These are phyloP conservation scores for Colletotrichum falcatum DNA, from an alignment of 2,329 filamentous ascomycete species.

Conservation along the genomic window DNA sequence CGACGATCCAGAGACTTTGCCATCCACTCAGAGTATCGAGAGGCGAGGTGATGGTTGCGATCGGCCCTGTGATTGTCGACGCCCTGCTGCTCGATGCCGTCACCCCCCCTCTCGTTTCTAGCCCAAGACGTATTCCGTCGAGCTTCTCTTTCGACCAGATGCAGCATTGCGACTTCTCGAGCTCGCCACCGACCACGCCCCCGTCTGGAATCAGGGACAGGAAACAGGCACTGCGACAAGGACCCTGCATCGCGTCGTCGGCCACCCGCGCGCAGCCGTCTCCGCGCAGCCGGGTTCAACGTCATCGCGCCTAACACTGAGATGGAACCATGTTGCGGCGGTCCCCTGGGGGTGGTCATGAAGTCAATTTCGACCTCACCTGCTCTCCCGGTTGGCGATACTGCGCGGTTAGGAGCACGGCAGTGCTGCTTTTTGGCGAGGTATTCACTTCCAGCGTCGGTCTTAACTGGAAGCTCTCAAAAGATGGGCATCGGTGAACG, in stretches of 20 bases:
- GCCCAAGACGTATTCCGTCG: neutral
- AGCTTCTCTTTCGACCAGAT: neutral
- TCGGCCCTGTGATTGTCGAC: neutral
- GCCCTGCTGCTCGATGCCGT: constrained; percentile 8
- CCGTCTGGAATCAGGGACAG: neutral
- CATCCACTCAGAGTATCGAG: neutral
- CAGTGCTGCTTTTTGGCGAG: neutral
- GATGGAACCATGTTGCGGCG: neutral
- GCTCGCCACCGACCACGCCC: neutral
- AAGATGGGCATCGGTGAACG: neutral
- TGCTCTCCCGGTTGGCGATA: neutral
- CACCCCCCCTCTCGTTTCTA: neutral
- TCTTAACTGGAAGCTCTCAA: neutral
- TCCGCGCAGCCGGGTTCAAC: neutral
- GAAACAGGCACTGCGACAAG: neutral
- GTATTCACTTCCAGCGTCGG: neutral
- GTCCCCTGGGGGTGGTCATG: neutral
- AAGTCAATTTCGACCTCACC: constrained; percentile 27
- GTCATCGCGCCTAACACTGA: neutral
- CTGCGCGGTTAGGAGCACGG: neutral
- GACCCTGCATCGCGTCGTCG: constrained; percentile 7
- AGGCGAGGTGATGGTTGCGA: neutral
- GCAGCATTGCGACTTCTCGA: neutral
- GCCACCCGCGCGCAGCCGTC: neutral
- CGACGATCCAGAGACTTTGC: neutral